A percentile compares a stretch with the other conserved stretches of the same genome.
These are phyloP conservation scores for Chalciporus pseudorubinellus DNA, from an alignment of 768 basidiomycete genomes.

Conservation along the genomic window DNA sequence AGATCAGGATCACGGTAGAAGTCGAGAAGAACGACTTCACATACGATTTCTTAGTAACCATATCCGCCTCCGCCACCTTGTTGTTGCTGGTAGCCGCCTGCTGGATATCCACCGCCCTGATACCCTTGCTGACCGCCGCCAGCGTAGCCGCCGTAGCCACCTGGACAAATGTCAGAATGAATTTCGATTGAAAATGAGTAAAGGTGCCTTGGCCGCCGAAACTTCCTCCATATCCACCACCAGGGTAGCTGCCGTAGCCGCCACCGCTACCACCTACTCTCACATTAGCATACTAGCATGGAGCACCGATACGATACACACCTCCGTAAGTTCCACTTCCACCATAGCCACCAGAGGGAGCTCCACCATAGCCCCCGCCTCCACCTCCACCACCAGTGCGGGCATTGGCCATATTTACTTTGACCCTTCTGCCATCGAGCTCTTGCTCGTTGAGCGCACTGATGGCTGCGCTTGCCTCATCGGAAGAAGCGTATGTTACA, in stretches of 20 bases:
- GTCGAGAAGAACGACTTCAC: not conserved
- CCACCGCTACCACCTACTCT: slow-evolving; percentile 29
- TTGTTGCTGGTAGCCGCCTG: slow-evolving; percentile 27
- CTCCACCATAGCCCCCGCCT: slow-evolving; percentile 31
- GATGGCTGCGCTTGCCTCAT: slow-evolving; percentile 82
- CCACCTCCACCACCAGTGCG: slow-evolving; percentile 57
- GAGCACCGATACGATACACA: not conserved
- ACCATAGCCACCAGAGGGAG: not conserved
- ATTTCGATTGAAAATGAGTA: not conserved
- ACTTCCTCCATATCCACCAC: slow-evolving; percentile 28
- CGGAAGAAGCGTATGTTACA: slow-evolving; percentile 64
- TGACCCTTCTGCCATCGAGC: slow-evolving; percentile 89
- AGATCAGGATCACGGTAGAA: not conserved
- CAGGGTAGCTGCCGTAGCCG: slow-evolving; percentile 24
- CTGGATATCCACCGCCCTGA: slow-evolving; percentile 25
- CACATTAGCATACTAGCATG: slow-evolving; percentile 13
- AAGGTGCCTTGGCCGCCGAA: slow-evolving; percentile 17
- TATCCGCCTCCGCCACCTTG: slow-evolving; percentile 20
- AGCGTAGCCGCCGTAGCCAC: slow-evolving; percentile 14
- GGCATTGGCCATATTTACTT: slow-evolving; percentile 82
- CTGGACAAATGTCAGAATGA: slow-evolving; percentile 2
- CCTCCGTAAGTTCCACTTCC: slow-evolving; percentile 17
- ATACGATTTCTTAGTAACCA: slow-evolving; percentile 22
- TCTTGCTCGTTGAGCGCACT: slow-evolving; percentile 79
- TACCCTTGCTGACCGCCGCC: slow-evolving; percentile 14